Conservation (phyloP, 331 rosid species). For the Dryas integrifolia region DNA sequence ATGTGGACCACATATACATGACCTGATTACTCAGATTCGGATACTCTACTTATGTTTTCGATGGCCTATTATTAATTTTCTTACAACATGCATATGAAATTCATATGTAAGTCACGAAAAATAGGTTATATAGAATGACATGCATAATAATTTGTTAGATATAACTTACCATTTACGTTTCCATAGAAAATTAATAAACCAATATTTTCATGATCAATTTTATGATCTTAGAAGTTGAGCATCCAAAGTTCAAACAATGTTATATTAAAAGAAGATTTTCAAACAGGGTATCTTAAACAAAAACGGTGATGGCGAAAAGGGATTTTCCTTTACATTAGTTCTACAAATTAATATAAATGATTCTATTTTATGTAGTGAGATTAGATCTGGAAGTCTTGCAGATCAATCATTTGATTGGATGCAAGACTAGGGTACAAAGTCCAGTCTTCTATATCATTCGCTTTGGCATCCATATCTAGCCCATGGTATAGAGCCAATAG, state of each 20-base stretch:
- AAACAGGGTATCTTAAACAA: background rate
- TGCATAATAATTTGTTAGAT: no score
- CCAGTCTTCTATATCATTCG: background rate
- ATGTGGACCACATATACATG: no score
- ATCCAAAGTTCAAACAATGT: background rate
- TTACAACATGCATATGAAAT: no score
- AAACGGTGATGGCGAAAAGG: background rate
- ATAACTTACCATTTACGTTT: no score
- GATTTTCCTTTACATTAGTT: no score
- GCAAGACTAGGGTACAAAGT: background rate
- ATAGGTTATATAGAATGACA: no score
- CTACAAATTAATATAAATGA: background rate
- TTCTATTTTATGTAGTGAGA: background rate
- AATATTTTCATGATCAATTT: background rate
- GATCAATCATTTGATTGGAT: slow-evolving; percentile 16
- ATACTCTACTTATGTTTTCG: no score
- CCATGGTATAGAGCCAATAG: background rate
- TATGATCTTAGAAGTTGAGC: background rate
- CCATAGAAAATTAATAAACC: no score
- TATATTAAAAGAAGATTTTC: background rate
- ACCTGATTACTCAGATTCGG: no score
- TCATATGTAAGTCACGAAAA: no score
- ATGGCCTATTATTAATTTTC: no score
- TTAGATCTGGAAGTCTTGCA: background rate
- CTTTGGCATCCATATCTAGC: background rate